Evolutionary conservation across 1,284 basidiomycete species (phyloP), one percentile per base, ranked within the genome.

Genomic region (Caloboletus inedulis): DNA sequence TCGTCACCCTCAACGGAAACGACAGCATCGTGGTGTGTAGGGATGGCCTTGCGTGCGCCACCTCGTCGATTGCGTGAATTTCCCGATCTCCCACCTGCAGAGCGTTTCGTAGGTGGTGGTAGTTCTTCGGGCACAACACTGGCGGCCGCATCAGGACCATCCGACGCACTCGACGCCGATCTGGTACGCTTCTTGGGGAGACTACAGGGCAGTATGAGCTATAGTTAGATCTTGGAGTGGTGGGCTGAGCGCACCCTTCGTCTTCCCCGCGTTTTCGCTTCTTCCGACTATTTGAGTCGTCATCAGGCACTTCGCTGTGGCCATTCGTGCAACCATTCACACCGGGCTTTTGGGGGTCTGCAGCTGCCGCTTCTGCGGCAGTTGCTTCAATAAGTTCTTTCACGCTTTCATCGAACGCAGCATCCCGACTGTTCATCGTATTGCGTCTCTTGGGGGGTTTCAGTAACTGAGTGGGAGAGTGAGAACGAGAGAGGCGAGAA

Each of bases 401-500:
- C 51, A 86, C 68, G 56, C 86, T 89, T 69, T 95, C 91, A 65
- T 97, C 94, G 68, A 96, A 97, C 4, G 89, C 91, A 7, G 94
- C 91, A 66, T 97, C 95, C 53, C 95, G 79, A 64, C 91, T 95
- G 70, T 98, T 99, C 94, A 99, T 97, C 51, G 96, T 98, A 62
- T 91, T 94, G 55, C 95, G 79, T 54, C 92, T 84, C 73, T 94
- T 96, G 33, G 81, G 76, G 49, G 81, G 82, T 58, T 78, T 77
- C 44, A 80, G 75, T n/a, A 75, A 68, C 47, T 78, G 69, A 25
- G 77, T 74, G 2, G 88, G 88, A 9, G 89, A 91, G 67, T 84
- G 87, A 13, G 89, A 90, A 46, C 88, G 85, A 51, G 87, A 89
- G 46, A 81, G 74, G 52, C 85, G 82, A 36, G 80, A 76, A 29